phyloP scores from a whole-genome alignment of 805 yeast species.

The Hemisphaericaspora nanyangensis region DNA sequence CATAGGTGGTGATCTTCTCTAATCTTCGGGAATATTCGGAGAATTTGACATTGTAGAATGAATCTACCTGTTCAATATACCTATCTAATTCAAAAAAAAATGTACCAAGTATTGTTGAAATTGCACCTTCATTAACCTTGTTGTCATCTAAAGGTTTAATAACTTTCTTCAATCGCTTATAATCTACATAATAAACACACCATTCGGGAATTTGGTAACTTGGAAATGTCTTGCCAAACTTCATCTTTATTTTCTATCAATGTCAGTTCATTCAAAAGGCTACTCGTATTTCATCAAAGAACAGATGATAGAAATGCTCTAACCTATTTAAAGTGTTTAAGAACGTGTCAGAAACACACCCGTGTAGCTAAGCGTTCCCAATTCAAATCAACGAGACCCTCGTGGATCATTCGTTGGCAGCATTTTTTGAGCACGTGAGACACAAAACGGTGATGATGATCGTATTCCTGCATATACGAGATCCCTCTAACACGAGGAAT shows the following conservation, averaged over 20 bases:
- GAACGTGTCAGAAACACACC: no score
- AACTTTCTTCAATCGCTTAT: slow-evolving; percentile 76
- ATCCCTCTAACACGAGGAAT: no score
- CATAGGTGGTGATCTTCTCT: slow-evolving; percentile 27
- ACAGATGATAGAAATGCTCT: no score
- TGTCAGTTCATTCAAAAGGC: no score
- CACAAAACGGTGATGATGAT: no score
- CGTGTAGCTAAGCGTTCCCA: no score
- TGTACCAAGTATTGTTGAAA: slow-evolving; percentile 49
- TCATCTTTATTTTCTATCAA: slow-evolving; percentile 39
- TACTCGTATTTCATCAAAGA: no score
- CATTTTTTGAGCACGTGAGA: no score
- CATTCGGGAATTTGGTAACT: slow-evolving; percentile 94
- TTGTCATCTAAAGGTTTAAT: slow-evolving; percentile 59
- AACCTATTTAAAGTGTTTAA: no score
- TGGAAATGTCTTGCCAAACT: slow-evolving; percentile 74
- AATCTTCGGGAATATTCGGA: slow-evolving; percentile 72
- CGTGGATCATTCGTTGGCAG: no score
- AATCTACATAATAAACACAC: slow-evolving; percentile 78
- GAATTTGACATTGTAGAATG: slow-evolving; percentile 69
- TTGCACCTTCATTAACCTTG: slow-evolving; percentile 18
- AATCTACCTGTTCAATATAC: slow-evolving; percentile 77
- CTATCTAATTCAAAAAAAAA: slow-evolving; percentile 79
- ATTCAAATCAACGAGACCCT: no score
- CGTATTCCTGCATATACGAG: no score